A percentile compares a stretch with the other conserved stretches of the same genome.
Conservation (phyloP, 148 eudicot species). For the Persicaria tinctoria region DNA sequence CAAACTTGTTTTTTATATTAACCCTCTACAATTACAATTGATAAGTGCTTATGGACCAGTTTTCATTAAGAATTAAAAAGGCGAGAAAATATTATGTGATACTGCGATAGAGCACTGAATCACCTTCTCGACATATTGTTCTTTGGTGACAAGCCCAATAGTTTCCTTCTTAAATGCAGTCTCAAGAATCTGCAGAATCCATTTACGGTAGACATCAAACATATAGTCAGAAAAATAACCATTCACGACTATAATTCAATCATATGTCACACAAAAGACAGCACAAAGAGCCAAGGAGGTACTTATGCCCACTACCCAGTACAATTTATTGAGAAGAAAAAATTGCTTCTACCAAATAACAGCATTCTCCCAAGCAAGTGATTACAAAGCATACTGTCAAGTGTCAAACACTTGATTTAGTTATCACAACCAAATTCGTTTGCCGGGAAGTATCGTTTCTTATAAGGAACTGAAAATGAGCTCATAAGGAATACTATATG, state of each 20-base stretch:
- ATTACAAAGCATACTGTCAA: neutral
- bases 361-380: neutral
- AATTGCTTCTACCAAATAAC: neutral
- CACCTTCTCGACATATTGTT: slow-evolving; percentile 97
- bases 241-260: neutral
- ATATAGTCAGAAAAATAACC: neutral
- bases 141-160: slow-evolving; percentile 86
- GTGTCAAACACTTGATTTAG: neutral
- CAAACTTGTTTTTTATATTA: slow-evolving; percentile 70
- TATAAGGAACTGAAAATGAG: too few species aligned
- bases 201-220: neutral
- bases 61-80: neutral
- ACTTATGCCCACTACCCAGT: neutral
- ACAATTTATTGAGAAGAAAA: neutral
- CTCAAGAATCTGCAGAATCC: slow-evolving; percentile 62
- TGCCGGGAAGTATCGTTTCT: too few species aligned
- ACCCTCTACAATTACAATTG: slow-evolving; percentile 50
- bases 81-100: neutral
- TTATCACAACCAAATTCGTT: neutral
- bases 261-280: neutral
- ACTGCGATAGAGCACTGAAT: neutral
- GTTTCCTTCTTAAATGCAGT: slow-evolving; percentile 99
- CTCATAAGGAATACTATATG: too few species aligned
- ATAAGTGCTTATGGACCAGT: neutral
- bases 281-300: neutral